Conservation (phyloP, 2,329 filamentous ascomycete species). For the Colletotrichum scovillei region DNA sequence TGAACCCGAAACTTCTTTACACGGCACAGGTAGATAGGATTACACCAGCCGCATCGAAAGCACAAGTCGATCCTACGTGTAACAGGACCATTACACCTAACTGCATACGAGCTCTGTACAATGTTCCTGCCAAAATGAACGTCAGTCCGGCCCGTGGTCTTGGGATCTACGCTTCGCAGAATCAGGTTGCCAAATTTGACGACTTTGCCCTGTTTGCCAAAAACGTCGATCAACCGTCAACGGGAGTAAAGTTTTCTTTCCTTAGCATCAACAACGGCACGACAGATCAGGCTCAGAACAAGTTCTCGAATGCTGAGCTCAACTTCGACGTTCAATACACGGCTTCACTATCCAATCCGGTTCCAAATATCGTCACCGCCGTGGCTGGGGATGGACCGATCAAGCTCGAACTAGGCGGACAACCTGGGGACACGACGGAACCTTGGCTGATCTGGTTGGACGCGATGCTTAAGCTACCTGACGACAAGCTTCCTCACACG, state of each 20-base stretch:
- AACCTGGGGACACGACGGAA: conserved; percentile 60
- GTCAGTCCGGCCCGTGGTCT: conserved; percentile 42
- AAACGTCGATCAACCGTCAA: conserved; percentile 62
- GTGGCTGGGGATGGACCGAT: conserved; percentile 45
- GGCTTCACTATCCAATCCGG: conserved; percentile 46
- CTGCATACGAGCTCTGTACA: conserved; percentile 58
- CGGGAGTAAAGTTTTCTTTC: conserved; percentile 66
- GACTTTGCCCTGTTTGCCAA: conserved; percentile 69
- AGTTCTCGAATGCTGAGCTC: conserved; percentile 47
- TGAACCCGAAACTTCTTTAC: not conserved
- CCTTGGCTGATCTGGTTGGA: conserved; percentile 74
- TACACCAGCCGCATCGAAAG: not conserved
- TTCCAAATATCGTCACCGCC: conserved; percentile 48
- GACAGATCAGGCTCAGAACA: conserved; percentile 51
- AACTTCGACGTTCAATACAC: conserved; percentile 53
- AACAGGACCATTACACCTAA: conserved; percentile 53
- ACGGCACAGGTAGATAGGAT: not conserved
- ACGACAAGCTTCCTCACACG: conserved; percentile 69
- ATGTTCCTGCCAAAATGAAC: conserved; percentile 50
- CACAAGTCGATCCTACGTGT: conserved; percentile 42
- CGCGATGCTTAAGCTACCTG: conserved; percentile 66
- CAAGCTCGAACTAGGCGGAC: conserved; percentile 7
- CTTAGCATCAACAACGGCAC: conserved; percentile 66
- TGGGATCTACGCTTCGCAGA: conserved; percentile 46
- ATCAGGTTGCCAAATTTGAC: conserved; percentile 62